A percentile compares a stretch with the other conserved stretches of the same genome.
These are phyloP conservation scores for Hibiscus syriacus DNA, from an alignment of 345 rosid genomes.

Conservation along the genomic window DNA sequence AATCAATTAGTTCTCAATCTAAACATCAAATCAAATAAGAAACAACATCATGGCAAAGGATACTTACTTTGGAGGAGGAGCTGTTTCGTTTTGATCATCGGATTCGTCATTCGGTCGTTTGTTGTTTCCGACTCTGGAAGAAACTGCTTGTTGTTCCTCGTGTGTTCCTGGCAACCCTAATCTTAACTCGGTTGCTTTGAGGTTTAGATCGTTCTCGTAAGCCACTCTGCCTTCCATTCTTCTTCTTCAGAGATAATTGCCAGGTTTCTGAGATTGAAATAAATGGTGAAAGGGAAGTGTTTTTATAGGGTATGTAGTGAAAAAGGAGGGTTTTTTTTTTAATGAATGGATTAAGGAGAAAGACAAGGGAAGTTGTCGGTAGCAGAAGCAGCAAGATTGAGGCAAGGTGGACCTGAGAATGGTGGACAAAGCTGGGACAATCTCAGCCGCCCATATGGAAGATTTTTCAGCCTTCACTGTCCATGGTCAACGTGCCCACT, in stretches of 20 bases:
- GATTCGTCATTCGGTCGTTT: constrained; percentile 32
- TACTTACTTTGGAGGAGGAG: constrained; percentile 64
- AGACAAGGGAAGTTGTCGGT: constrained; percentile 78
- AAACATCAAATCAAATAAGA: background rate
- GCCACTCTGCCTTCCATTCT: constrained; percentile 33
- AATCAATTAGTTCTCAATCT: background rate
- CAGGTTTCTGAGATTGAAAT: background rate
- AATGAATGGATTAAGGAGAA: constrained; percentile 55
- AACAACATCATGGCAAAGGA: background rate
- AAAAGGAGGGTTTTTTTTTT: background rate
- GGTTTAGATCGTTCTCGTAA: constrained; percentile 51
- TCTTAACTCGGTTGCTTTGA: constrained; percentile 74
- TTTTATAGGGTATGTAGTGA: constrained; percentile 26
- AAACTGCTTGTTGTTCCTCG: constrained; percentile 9
- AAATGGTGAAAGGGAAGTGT: constrained; percentile 4
- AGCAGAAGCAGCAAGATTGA: constrained; percentile 54
- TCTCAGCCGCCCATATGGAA: constrained; percentile 55
- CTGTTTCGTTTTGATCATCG: constrained; percentile 23
- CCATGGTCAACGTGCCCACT: constrained; percentile 24
- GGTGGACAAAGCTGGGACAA: constrained; percentile 82
- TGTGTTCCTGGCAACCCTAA: constrained; percentile 78
- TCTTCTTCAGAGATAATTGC: background rate
- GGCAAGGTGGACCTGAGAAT: constrained; percentile 43
- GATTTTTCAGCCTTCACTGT: constrained; percentile 2
- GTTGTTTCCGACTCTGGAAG: constrained; percentile 44